Conservation (phyloP, 495 filamentous ascomycete species). For the Halenospora varia region DNA sequence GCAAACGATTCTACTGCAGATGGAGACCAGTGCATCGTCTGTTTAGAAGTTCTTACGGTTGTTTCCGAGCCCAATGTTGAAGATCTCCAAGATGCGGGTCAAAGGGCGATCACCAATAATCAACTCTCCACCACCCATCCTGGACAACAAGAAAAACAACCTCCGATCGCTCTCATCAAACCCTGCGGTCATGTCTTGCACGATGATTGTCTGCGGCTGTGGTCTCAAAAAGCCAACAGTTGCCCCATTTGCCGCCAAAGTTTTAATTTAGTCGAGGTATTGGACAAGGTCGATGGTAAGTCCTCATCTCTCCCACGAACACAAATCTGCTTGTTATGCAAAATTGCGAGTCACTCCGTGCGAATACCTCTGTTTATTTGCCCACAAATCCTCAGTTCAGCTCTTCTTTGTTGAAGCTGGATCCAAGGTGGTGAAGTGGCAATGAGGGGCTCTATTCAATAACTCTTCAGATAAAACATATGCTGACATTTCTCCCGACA, state of each 20-base stretch:
- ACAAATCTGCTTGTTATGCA: not conserved
- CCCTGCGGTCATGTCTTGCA: slow-evolving; percentile 88
- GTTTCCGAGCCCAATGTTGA: slow-evolving; percentile 25
- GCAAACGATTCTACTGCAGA: slow-evolving; percentile 38
- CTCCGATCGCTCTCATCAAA: slow-evolving; percentile 45
- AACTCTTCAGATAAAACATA: too few relatives aligned
- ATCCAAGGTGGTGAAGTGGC: not conserved
- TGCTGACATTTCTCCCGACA: slow-evolving; percentile 33
- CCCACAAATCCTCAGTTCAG: not conserved
- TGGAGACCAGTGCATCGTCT: slow-evolving; percentile 96
- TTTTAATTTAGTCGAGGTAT: slow-evolving; percentile 87
- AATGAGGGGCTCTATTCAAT: not conserved
- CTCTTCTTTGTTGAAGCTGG: not conserved
- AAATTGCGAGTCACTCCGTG: not conserved
- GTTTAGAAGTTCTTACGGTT: slow-evolving; percentile 81
- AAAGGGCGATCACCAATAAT: slow-evolving; percentile 32
- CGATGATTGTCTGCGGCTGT: slow-evolving; percentile 84
- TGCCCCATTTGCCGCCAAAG: slow-evolving; percentile 92
- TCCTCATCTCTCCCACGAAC: slow-evolving; percentile 16
- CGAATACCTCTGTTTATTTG: not conserved
- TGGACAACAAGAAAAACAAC: slow-evolving; percentile 24
- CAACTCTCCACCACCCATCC: slow-evolving; percentile 31
- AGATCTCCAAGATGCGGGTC: slow-evolving; percentile 34
- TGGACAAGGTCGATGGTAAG: slow-evolving; percentile 71
- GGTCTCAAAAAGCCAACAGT: slow-evolving; percentile 94